These are phyloP conservation scores for Capronia americana DNA, from an alignment of 2,329 filamentous ascomycete species.

Conservation along the genomic window DNA sequence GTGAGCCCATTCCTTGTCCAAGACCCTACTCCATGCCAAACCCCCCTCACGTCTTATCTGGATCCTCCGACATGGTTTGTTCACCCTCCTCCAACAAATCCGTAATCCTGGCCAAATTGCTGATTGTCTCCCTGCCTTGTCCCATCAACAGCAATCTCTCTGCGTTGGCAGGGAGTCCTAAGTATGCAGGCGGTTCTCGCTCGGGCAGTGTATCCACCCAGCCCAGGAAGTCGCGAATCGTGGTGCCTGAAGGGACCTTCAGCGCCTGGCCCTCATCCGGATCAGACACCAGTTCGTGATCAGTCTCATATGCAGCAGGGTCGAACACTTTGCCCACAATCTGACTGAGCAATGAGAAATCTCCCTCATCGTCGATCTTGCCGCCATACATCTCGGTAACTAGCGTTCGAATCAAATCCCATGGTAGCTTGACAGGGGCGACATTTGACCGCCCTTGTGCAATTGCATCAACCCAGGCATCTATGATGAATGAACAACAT, in stretches of 20 bases:
- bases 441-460: slow-evolving; percentile 89
- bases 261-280: slow-evolving; percentile 64
- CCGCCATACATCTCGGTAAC: slow-evolving; percentile 95
- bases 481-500: slow-evolving; percentile 94
- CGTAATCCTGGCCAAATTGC: slow-evolving; percentile 82
- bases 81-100: slow-evolving; percentile 93
- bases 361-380: slow-evolving; percentile 90
- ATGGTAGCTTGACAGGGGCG: slow-evolving; percentile 90
- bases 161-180: slow-evolving; percentile 91
- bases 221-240: slow-evolving; percentile 80
- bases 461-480: slow-evolving; percentile 86
- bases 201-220: slow-evolving; percentile 95
- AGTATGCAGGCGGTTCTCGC: slow-evolving; percentile 92
- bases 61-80: slow-evolving; percentile 64
- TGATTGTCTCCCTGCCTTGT: slow-evolving; percentile 82
- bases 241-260: slow-evolving; percentile 78
- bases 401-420: slow-evolving; percentile 91
- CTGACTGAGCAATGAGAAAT: slow-evolving; percentile 74
- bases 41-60: slow-evolving; percentile 11
- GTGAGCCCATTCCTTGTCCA: not conserved
- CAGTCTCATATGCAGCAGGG: slow-evolving; percentile 86
- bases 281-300: slow-evolving; percentile 83
- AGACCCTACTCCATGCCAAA: not conserved
- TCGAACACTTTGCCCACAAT: slow-evolving; percentile 83
- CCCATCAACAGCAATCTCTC: slow-evolving; percentile 94